A percentile compares a stretch with the other conserved stretches of the same genome.
phyloP scores from a whole-genome alignment of 2,329 filamentous ascomycete species.

The Parastagonospora avenae region DNA sequence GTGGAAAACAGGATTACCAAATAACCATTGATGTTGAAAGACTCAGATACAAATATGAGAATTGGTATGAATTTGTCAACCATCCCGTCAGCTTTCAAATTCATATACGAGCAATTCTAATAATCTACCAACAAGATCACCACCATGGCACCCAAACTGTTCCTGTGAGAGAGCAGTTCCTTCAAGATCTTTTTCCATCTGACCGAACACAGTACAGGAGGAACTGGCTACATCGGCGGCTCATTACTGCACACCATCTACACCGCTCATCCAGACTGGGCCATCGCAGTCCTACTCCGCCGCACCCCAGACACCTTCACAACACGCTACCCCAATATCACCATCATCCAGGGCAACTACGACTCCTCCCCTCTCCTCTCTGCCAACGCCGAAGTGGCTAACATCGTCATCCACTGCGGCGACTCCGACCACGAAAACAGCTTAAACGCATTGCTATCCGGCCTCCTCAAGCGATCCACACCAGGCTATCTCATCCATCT shows the following conservation, averaged over 20 bases:
- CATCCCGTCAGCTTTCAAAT: no score
- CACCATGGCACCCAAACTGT: constrained; percentile 39
- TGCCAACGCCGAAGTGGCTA: constrained; percentile 52
- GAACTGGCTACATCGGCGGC: constrained; percentile 61
- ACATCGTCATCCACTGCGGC: constrained; percentile 54
- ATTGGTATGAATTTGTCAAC: not conserved
- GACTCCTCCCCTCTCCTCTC: constrained; percentile 53
- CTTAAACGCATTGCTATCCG: constrained; percentile 55
- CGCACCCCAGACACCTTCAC: constrained; percentile 37
- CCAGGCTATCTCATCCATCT: constrained; percentile 59
- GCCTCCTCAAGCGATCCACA: constrained; percentile 53
- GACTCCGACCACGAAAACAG: constrained; percentile 36
- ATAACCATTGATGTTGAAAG: not conserved
- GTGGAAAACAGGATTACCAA: constrained; percentile 1
- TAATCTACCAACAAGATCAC: not conserved
- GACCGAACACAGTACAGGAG: constrained; percentile 51
- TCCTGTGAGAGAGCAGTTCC: constrained; percentile 10
- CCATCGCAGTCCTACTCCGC: constrained; percentile 53
- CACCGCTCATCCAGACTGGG: constrained; percentile 54
- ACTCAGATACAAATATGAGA: not conserved
- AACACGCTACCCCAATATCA: constrained; percentile 48
- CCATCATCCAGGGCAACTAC: constrained; percentile 56
- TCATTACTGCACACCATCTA: constrained; percentile 55
- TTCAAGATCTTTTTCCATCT: not conserved
- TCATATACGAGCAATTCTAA: no score